These are phyloP conservation scores for Cryptosporidium sp. DNA, from an alignment of 169 alveolate species.

Conservation along the genomic window DNA sequence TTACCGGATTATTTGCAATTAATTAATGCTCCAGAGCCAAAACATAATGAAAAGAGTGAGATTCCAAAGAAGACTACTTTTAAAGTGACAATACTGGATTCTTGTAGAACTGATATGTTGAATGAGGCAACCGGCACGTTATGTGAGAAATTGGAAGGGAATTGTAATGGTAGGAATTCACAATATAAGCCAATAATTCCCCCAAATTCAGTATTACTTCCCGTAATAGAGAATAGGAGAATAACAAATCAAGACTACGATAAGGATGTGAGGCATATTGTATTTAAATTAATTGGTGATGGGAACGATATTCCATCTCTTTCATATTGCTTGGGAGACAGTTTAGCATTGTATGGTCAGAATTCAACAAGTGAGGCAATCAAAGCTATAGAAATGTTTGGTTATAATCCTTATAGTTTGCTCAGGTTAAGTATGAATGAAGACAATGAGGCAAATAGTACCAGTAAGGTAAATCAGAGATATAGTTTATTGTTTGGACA, in stretches of 20 bases:
- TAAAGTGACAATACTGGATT: conserved; percentile 9
- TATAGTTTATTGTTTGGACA: conserved; percentile 40
- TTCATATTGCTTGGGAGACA: conserved; percentile 69
- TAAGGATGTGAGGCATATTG: conserved; percentile 74
- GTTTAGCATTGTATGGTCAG: conserved; percentile 73
- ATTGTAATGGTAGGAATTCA: not conserved
- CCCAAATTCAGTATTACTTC: conserved; percentile 67
- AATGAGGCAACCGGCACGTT: conserved; percentile 27
- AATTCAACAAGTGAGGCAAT: conserved; percentile 49
- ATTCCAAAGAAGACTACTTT: conserved; percentile 42
- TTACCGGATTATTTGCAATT: conserved; percentile 76
- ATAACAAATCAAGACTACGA: conserved; percentile 74
- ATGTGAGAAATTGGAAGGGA: not conserved
- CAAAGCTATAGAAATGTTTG: conserved; percentile 56
- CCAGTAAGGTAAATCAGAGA: conserved; percentile 33
- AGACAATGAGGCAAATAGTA: conserved; percentile 8
- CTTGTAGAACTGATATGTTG: conserved; percentile 18
- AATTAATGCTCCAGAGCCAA: conserved; percentile 75
- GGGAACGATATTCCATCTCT: not conserved
- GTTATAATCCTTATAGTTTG: conserved; percentile 33
- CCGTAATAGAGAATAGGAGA: conserved; percentile 59
- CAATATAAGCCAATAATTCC: conserved; percentile 63
- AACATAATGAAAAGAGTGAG: conserved; percentile 50
- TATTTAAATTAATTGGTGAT: conserved; percentile 42
- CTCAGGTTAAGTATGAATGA: conserved; percentile 34